Conservation (phyloP, 139 green algal genomes). For the Penium margaritaceum region DNA sequence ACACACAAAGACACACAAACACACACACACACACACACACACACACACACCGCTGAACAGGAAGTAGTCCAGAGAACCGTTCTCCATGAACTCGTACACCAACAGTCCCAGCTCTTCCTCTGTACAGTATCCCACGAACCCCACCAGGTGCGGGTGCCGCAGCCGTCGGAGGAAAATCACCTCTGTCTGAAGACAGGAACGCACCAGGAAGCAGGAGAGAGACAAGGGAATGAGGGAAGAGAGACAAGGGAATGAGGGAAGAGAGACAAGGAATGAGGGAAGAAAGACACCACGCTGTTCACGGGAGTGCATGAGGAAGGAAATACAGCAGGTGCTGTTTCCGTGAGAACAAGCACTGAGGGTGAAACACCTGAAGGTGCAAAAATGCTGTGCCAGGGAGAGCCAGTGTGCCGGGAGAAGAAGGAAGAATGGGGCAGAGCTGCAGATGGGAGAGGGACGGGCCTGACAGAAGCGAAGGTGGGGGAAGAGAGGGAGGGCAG, state of each 20-base stretch:
- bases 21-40: not conserved
- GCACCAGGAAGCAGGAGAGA: not conserved
- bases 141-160: slow-evolving; percentile 35
- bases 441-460: not conserved
- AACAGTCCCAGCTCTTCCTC: slow-evolving; percentile 10
- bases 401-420: not conserved
- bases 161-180: slow-evolving; percentile 30
- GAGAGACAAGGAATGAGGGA: not conserved
- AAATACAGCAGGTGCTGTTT: not conserved
- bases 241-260: not conserved
- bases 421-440: not conserved
- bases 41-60: slow-evolving; percentile 3
- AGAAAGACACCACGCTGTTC: not conserved
- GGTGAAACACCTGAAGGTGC: too few relatives aligned
- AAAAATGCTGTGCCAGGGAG: too few relatives aligned
- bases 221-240: not conserved
- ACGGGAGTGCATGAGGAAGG: not conserved
- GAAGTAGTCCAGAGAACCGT: slow-evolving; percentile 26
- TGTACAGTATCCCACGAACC: slow-evolving; percentile 36
- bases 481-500: not conserved
- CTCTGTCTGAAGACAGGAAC: slow-evolving; percentile 14
- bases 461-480: not conserved
- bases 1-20: too few relatives aligned
- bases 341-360: not conserved
- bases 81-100: slow-evolving; percentile 41